A percentile compares a stretch with the other conserved stretches of the same genome.
Conservation (phyloP, 768 basidiomycete genomes). For the Tricholoma flavovirens region DNA sequence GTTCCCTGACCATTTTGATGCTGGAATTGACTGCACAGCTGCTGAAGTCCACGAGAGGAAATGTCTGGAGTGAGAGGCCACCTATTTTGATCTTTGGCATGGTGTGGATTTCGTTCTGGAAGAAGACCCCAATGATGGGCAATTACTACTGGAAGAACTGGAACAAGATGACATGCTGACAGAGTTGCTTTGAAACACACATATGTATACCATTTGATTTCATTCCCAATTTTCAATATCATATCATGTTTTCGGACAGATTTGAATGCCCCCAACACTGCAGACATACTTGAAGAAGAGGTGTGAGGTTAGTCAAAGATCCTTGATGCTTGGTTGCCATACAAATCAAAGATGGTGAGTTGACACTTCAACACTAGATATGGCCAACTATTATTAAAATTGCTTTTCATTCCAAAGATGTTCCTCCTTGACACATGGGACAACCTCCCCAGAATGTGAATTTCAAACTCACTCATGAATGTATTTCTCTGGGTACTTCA, state of each 20-base stretch:
- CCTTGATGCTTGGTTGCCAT: constrained; percentile 5
- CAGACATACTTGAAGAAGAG: not conserved
- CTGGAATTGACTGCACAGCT: too few species aligned
- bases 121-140: not conserved
- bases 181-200: constrained; percentile 6
- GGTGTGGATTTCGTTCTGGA: constrained; percentile 7
- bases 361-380: not conserved
- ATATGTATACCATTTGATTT: too few species aligned
- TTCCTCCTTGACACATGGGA: constrained; percentile 26
- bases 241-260: not conserved
- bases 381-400: not conserved
- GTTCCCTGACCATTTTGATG: not conserved
- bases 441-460: constrained; percentile 25
- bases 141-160: too few species aligned
- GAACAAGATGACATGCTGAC: too few species aligned
- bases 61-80: constrained; percentile 5
- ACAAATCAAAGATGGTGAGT: constrained; percentile 2
- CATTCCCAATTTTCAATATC: too few species aligned
- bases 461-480: constrained; percentile 25
- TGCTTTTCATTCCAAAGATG: not conserved
- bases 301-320: not conserved
- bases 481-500: too few species aligned
- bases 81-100: constrained; percentile 7
- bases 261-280: not conserved
- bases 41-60: not conserved